phyloP scores from a whole-genome alignment of 2,329 filamentous ascomycete genomes.

The Seiridium unicorne region DNA sequence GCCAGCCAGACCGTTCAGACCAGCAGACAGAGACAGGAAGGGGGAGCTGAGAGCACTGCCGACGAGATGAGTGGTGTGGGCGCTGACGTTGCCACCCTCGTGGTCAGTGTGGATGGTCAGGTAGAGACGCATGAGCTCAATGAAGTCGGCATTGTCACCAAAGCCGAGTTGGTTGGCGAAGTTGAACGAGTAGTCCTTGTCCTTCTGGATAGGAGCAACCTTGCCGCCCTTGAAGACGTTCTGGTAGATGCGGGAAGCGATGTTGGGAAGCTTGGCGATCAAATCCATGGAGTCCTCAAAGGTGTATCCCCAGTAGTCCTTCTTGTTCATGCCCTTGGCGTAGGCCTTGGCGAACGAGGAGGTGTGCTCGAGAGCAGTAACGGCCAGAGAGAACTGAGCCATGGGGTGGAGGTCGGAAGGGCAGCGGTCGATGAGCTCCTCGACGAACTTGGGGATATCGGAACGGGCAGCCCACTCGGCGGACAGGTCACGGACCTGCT shows the following conservation, averaged over 20 bases:
- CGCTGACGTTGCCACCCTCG: constrained; percentile 98
- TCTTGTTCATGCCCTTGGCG: constrained; percentile 98
- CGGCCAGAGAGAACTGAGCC: constrained; percentile 98
- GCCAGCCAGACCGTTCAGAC: constrained; percentile 96
- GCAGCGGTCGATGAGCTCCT: constrained; percentile 99
- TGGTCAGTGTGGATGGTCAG: constrained; percentile 99
- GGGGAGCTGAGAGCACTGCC: constrained; percentile 95
- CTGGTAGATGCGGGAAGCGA: constrained; percentile 98
- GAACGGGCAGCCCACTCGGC: constrained; percentile 98
- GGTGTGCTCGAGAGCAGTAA: constrained; percentile 97
- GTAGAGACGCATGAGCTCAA: constrained; percentile 98
- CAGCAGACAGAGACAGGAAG: constrained; percentile 93
- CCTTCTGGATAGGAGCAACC: constrained; percentile 92
- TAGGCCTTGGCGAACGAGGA: constrained; percentile 98
- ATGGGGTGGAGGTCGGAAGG: constrained; percentile 98
- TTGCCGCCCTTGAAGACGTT: constrained; percentile 99
- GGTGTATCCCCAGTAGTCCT: constrained; percentile 99
- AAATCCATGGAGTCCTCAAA: constrained; percentile 99
- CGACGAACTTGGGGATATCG: constrained; percentile 95
- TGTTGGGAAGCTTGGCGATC: constrained; percentile 98
- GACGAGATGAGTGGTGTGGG: constrained; percentile 98
- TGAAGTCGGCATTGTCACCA: constrained; percentile 89
- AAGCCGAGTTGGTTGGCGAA: constrained; percentile 99
- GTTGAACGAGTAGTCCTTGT: constrained; percentile 99
- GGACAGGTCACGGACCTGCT: constrained; percentile 97